phyloP scores from a whole-genome alignment of 2,329 filamentous ascomycete species.

The Ophiosphaerella herpotricha region DNA sequence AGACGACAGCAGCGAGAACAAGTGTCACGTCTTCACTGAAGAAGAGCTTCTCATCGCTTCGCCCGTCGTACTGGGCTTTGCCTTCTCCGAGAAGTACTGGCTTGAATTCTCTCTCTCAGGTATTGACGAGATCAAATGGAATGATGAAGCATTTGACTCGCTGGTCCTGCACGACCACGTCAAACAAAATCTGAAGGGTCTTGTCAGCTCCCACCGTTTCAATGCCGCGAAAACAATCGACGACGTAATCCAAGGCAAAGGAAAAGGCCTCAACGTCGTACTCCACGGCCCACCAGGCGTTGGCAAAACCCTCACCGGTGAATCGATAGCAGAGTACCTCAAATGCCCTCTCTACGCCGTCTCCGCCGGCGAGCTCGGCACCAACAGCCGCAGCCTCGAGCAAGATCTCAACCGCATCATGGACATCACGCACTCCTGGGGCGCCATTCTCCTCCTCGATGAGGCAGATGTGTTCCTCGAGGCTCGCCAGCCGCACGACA shows the following conservation, averaged over 20 bases:
- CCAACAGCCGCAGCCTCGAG: slow-evolving; percentile 74
- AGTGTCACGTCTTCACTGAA: slow-evolving; percentile 68
- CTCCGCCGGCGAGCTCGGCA: slow-evolving; percentile 77
- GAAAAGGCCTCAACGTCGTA: slow-evolving; percentile 80
- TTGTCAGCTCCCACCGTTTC: slow-evolving; percentile 84
- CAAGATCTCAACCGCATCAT: slow-evolving; percentile 80
- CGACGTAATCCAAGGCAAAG: slow-evolving; percentile 73
- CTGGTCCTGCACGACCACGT: slow-evolving; percentile 71
- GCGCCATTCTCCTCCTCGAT: slow-evolving; percentile 81
- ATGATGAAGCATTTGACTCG: slow-evolving; percentile 79
- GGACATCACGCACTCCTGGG: slow-evolving; percentile 84
- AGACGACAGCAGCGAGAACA: slow-evolving; percentile 30
- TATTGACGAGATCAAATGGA: slow-evolving; percentile 82
- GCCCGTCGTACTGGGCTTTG: slow-evolving; percentile 82
- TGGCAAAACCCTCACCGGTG: slow-evolving; percentile 86
- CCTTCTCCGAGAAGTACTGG: slow-evolving; percentile 88
- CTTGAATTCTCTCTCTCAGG: slow-evolving; percentile 82
- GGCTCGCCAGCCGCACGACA: slow-evolving; percentile 79
- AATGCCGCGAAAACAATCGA: slow-evolving; percentile 81
- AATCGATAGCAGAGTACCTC: slow-evolving; percentile 82
- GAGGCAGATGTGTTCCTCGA: slow-evolving; percentile 70
- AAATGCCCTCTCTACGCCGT: slow-evolving; percentile 83
- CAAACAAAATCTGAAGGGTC: slow-evolving; percentile 72
- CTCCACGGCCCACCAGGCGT: slow-evolving; percentile 80
- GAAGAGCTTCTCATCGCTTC: slow-evolving; percentile 85